phyloP scores from a whole-genome alignment of 306 rosid genomes.

The Sicyos baderoa region DNA sequence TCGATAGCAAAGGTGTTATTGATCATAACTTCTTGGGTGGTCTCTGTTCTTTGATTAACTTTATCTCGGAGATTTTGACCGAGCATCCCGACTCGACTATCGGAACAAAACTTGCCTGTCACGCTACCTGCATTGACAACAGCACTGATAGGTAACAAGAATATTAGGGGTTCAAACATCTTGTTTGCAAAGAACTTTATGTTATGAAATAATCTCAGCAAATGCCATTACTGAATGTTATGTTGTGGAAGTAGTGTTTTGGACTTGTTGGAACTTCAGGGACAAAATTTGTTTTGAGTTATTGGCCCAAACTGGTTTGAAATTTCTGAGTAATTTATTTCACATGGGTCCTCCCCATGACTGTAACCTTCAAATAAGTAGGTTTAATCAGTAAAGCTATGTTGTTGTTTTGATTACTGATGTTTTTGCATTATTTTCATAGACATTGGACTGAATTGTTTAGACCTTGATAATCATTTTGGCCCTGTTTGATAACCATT shows the following conservation, averaged over 20 bases:
- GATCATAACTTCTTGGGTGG: constrained; percentile 97
- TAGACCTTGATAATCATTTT: no score
- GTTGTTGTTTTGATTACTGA: neutral
- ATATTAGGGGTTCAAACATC: neutral
- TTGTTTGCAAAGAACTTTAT: neutral
- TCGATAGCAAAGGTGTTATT: constrained; percentile 48
- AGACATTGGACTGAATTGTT: neutral
- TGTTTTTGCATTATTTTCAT: neutral
- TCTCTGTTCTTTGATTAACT: constrained; percentile 73
- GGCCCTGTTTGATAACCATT: no score
- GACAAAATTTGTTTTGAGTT: neutral
- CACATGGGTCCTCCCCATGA: no score
- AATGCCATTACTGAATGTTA: neutral
- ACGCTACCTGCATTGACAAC: neutral
- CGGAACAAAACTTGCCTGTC: neutral
- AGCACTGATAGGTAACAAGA: neutral
- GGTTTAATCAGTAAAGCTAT: neutral
- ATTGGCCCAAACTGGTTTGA: neutral
- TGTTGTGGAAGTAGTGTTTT: neutral
- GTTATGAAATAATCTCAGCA: neutral
- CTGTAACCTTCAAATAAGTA: neutral
- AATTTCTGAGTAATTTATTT: neutral
- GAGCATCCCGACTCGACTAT: neutral
- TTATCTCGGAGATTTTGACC: constrained; percentile 39
- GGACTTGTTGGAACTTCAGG: neutral